Percentiles rank a stretch among this genome's conserved stretches.
phyloP scores from a whole-genome alignment of 805 yeast genomes.

The Candida argentea region DNA sequence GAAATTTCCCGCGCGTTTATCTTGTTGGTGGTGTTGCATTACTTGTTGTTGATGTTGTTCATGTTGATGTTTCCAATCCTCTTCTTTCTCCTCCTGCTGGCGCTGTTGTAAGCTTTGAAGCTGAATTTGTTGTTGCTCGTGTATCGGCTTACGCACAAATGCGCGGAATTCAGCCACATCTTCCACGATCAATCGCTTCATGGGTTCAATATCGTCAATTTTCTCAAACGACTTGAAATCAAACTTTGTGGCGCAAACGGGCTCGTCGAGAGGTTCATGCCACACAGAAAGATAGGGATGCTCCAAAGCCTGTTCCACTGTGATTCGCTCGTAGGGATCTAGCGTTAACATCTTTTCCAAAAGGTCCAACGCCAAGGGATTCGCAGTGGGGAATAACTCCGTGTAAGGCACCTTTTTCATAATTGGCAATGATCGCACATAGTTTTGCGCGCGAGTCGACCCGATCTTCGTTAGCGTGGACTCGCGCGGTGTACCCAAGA shows the following conservation, averaged over 20 bases:
- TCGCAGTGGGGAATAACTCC: slow-evolving; percentile 71
- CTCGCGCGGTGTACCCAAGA: slow-evolving; percentile 83
- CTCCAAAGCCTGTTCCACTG: slow-evolving; percentile 77
- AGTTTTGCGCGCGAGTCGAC: slow-evolving; percentile 82
- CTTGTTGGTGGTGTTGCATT: slow-evolving; percentile 7
- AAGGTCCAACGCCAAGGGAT: slow-evolving; percentile 73
- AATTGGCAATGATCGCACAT: slow-evolving; percentile 76
- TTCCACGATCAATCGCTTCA: slow-evolving; percentile 68
- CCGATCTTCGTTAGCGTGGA: slow-evolving; percentile 42
- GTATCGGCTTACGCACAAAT: slow-evolving; percentile 68
- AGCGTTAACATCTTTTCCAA: slow-evolving; percentile 66
- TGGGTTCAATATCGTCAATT: slow-evolving; percentile 64
- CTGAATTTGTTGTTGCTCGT: slow-evolving; percentile 37
- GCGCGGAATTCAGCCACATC: slow-evolving; percentile 75
- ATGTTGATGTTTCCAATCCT: slow-evolving; percentile 10
- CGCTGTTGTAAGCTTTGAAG: slow-evolving; percentile 22
- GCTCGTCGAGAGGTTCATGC: slow-evolving; percentile 83
- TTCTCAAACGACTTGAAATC: slow-evolving; percentile 78
- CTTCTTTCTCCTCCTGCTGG: slow-evolving; percentile 16
- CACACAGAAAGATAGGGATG: slow-evolving; percentile 86
- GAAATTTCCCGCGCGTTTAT: slow-evolving; percentile 1
- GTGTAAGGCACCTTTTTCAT: slow-evolving; percentile 71
- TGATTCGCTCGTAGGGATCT: slow-evolving; percentile 75
- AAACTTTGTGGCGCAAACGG: slow-evolving; percentile 68
- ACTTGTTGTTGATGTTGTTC: slow-evolving; percentile 8